These are phyloP conservation scores for Mucor saturninus DNA, from an alignment of 371 early-diverging fungal genomes.

Conservation along the genomic window DNA sequence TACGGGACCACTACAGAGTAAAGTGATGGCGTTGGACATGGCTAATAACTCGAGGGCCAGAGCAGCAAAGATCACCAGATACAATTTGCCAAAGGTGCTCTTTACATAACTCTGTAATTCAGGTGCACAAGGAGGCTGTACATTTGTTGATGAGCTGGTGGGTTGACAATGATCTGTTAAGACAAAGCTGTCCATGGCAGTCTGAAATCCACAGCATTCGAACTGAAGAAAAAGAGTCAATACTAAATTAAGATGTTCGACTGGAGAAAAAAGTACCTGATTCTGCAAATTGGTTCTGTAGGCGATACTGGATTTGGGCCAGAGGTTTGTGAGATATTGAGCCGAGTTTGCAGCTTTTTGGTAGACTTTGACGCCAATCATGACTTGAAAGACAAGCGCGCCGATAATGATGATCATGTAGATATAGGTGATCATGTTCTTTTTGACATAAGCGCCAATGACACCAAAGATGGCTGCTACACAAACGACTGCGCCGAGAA, in stretches of 20 bases:
- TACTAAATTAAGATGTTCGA: conserved; percentile 2
- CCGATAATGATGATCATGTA: conserved; percentile 46
- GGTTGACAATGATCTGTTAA: conserved; percentile 30
- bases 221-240: conserved; percentile 30
- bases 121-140: conserved; percentile 36
- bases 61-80: conserved; percentile 47
- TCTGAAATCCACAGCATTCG: conserved; percentile 51
- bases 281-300: conserved; percentile 36
- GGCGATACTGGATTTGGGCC: conserved; percentile 29
- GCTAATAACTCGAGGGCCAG: conserved; percentile 47
- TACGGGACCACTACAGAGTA: conserved; percentile 35
- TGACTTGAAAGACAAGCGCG: conserved; percentile 46
- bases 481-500: conserved; percentile 47
- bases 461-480: conserved; percentile 46
- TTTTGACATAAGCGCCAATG: conserved; percentile 37
- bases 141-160: conserved; percentile 8
- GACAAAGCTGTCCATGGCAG: conserved; percentile 34
- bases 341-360: conserved; percentile 40
- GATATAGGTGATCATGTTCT: conserved; percentile 31
- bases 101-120: conserved; percentile 30
- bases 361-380: conserved; percentile 48
- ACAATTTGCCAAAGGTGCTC: conserved; percentile 38
- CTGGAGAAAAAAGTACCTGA: conserved; percentile 31
- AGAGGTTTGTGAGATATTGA: conserved; percentile 39
- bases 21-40: conserved; percentile 47